Conservation (phyloP, 1,139 yeast genomes). For the Protomyces pachydermus region DNA sequence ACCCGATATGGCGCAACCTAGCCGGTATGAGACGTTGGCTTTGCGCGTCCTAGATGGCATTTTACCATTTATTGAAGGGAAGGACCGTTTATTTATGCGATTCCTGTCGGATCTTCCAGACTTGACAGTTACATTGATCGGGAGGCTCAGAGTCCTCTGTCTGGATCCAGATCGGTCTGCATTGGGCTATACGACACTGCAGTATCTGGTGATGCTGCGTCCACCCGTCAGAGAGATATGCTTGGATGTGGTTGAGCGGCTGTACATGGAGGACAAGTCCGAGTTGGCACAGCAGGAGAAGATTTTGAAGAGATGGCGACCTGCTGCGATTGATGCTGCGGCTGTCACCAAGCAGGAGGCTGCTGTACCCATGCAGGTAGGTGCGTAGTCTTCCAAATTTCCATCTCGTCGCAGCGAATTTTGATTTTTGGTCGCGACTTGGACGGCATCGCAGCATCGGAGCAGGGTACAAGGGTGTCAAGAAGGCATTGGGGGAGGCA, state of each 20-base stretch:
- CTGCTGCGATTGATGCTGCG: neutral
- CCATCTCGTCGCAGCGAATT: neutral
- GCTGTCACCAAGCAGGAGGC: neutral
- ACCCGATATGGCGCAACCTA: slow-evolving; percentile 30
- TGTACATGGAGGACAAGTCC: slow-evolving; percentile 43
- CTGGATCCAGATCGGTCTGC: slow-evolving; percentile 77
- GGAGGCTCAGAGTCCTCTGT: slow-evolving; percentile 66
- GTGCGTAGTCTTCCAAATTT: neutral
- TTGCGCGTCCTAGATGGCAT: slow-evolving; percentile 68
- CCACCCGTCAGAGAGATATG: slow-evolving; percentile 75
- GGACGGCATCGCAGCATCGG: no score
- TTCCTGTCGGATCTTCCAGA: slow-evolving; percentile 81
- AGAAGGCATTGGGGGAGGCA: no score
- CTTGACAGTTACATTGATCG: slow-evolving; percentile 56
- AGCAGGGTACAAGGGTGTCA: no score
- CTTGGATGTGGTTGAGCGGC: slow-evolving; percentile 56
- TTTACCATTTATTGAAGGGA: slow-evolving; percentile 74
- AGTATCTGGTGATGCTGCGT: slow-evolving; percentile 70
- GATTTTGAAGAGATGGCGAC: slow-evolving; percentile 25
- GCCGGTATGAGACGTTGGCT: slow-evolving; percentile 67
- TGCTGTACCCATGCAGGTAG: neutral
- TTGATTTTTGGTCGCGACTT: no score
- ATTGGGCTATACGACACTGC: slow-evolving; percentile 49
- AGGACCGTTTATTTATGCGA: slow-evolving; percentile 74
- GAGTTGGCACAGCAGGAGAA: slow-evolving; percentile 14